These are phyloP conservation scores for Umbelopsis vinacea DNA, from an alignment of 192 early-diverging fungal species.

Conservation along the genomic window DNA sequence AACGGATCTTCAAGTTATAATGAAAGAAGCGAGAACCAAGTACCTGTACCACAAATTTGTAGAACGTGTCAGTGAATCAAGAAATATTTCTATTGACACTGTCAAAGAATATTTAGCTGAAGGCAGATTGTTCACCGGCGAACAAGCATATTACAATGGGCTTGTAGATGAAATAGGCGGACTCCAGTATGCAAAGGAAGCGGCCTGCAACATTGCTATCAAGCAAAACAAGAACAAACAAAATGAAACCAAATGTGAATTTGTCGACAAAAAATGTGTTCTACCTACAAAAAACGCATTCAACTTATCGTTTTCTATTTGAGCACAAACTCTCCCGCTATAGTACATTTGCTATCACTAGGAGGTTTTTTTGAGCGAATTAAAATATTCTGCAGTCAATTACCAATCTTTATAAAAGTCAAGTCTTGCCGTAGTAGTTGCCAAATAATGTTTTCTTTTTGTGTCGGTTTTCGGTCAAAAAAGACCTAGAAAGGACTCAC, in stretches of 20 bases:
- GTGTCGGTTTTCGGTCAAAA: no score
- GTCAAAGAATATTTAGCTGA: background rate
- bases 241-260: background rate
- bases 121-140: background rate
- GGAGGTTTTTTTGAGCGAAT: no score
- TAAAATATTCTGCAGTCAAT: no score
- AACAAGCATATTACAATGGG: background rate
- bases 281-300: background rate
- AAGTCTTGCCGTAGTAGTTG: no score
- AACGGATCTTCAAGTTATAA: background rate
- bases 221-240: background rate
- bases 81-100: background rate
- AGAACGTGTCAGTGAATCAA: background rate
- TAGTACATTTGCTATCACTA: no score
- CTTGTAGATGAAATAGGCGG: background rate
- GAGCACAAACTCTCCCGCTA: no score
- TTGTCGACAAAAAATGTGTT: background rate
- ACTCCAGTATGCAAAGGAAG: background rate
- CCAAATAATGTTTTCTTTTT: no score
- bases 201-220: background rate
- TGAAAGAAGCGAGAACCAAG: background rate
- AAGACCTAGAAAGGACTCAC: no score
- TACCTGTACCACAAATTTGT: background rate
- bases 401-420: no score
- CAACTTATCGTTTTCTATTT: background rate